Evolutionary conservation across 441 rosid genomes (phyloP).

Genomic region (Eruca vesicaria): DNA sequence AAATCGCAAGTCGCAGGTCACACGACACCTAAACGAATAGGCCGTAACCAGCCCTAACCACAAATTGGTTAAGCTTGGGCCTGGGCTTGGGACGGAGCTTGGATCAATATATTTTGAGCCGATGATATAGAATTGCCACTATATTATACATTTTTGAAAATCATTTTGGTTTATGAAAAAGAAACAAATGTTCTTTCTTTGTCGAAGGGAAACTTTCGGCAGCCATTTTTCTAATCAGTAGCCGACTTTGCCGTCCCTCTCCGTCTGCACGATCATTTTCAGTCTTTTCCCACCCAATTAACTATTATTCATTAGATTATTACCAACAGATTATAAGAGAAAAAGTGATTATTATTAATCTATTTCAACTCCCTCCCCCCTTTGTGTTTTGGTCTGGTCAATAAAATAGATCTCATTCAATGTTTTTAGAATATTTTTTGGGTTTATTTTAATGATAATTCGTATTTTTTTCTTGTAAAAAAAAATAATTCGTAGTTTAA

Average conservation of each 20-base stretch:
- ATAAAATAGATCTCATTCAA: conserved; percentile 32
- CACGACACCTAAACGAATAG: too few species aligned
- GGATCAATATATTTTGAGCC: too few species aligned
- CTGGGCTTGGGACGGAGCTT: neutral
- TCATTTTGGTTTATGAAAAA: neutral
- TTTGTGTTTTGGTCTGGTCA: neutral
- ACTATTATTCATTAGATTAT: neutral
- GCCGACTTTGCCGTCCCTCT: conserved; percentile 28
- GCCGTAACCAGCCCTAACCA: neutral
- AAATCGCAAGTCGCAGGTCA: too few species aligned
- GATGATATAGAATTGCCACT: too few species aligned
- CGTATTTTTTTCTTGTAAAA: too few species aligned
- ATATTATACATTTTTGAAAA: neutral
- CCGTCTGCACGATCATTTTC: conserved; percentile 12
- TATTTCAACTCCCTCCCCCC: neutral
- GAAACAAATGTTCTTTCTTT: neutral
- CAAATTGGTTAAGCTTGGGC: neutral
- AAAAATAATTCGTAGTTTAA: neutral
- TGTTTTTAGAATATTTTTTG: conserved; percentile 21
- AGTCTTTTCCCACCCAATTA: conserved; percentile 20
- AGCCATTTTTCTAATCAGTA: conserved; percentile 14
- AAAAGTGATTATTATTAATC: neutral
- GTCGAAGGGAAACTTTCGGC: conserved; percentile 17
- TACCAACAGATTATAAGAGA: neutral
- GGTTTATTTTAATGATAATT: neutral